Conservation (phyloP, 768 basidiomycete species). For the Lactifluus subvellereus region DNA sequence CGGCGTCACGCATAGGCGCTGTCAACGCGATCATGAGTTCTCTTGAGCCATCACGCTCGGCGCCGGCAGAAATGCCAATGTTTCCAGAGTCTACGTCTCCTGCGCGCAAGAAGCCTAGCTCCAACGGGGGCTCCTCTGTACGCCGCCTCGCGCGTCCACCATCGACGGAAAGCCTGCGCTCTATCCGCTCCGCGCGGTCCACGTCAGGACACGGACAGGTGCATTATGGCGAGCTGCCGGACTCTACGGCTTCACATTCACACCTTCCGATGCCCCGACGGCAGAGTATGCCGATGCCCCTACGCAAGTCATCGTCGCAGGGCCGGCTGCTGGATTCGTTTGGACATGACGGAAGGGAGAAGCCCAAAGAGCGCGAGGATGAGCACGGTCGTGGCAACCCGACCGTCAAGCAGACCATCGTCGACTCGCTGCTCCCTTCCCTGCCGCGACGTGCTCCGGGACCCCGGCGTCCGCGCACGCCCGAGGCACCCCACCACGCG, state of each 20-base stretch:
- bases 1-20: constrained; percentile 11
- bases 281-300: constrained; percentile 47
- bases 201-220: constrained; percentile 28
- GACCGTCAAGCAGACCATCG: neutral
- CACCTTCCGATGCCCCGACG: constrained; percentile 32
- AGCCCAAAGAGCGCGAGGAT: constrained; percentile 10
- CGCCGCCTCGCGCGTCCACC: constrained; percentile 28
- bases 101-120: constrained; percentile 17
- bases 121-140: constrained; percentile 18
- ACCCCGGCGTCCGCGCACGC: neutral
- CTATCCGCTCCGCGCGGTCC: constrained; percentile 32
- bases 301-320: constrained; percentile 29
- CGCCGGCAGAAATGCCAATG: neutral
- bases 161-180: constrained; percentile 39
- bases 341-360: constrained; percentile 16
- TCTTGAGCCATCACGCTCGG: constrained; percentile 25
- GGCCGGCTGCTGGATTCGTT: constrained; percentile 26
- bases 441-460: constrained; percentile 15
- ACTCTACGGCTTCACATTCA: constrained; percentile 16
- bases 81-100: constrained; percentile 10
- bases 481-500: constrained; percentile 18
- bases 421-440: constrained; percentile 8
- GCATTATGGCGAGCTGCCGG: constrained; percentile 28
- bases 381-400: neutral
- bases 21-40: constrained; percentile 11